Conservation (phyloP, 2,329 filamentous ascomycete genomes). For the Fusarium sp. region DNA sequence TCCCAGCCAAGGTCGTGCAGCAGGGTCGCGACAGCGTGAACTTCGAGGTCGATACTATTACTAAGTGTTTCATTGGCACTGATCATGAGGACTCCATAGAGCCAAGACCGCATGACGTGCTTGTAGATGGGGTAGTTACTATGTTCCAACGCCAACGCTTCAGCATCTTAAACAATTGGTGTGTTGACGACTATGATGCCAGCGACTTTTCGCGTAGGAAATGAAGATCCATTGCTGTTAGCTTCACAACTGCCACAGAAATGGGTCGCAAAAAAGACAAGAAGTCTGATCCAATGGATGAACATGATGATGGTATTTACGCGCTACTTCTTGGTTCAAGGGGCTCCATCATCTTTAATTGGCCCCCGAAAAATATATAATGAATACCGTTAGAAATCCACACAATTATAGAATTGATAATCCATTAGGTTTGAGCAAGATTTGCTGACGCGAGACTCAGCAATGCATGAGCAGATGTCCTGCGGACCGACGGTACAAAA, state of each 20-base stretch:
- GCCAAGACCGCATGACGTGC: conserved; percentile 19
- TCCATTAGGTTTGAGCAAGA: background rate
- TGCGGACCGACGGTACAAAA: background rate
- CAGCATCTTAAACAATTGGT: background rate
- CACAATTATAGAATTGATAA: background rate
- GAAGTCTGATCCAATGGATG: fast-evolving
- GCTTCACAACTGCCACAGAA: background rate
- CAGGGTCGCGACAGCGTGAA: conserved; percentile 14
- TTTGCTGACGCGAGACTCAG: background rate
- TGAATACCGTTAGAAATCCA: background rate
- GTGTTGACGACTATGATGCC: conserved; percentile 7
- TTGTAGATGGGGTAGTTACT: conserved; percentile 16
- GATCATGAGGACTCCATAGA: conserved; percentile 8
- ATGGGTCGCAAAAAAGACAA: fast-evolving
- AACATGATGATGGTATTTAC: background rate
- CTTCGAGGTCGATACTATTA: background rate
- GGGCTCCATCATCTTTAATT: background rate
- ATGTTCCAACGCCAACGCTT: background rate
- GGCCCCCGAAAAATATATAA: fast-evolving
- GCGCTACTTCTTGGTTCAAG: fast-evolving
- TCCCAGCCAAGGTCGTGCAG: conserved; percentile 27
- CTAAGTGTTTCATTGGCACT: background rate
- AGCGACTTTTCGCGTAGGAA: background rate
- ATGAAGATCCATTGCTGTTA: fast-evolving
- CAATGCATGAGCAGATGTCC: background rate